phyloP scores from a whole-genome alignment of 495 filamentous ascomycete species.

The Lophiostoma macrostomum region DNA sequence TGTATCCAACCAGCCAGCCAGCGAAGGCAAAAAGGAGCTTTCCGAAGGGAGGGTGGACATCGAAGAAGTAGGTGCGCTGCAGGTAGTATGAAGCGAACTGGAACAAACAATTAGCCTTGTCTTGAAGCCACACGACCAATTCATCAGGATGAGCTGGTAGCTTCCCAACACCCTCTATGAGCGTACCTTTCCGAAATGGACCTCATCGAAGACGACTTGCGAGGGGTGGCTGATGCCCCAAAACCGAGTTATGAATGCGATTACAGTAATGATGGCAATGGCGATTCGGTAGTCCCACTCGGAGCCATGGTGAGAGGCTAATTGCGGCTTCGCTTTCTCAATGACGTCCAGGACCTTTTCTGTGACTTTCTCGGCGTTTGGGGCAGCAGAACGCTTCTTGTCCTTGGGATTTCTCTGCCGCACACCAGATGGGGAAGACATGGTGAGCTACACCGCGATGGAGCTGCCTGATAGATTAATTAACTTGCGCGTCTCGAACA shows the following conservation, averaged over 20 bases:
- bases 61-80: slow-evolving; percentile 98
- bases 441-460: slow-evolving; percentile 24
- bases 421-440: slow-evolving; percentile 37
- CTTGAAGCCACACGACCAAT: not conserved
- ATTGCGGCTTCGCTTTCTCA: slow-evolving; percentile 34
- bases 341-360: slow-evolving; percentile 30
- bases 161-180: not conserved
- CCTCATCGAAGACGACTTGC: slow-evolving; percentile 98
- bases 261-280: slow-evolving; percentile 68
- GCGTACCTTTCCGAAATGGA: slow-evolving; percentile 97
- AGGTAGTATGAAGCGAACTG: slow-evolving; percentile 97
- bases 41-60: slow-evolving; percentile 97
- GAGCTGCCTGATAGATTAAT: slow-evolving; percentile 12
- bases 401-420: slow-evolving; percentile 37
- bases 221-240: slow-evolving; percentile 92
- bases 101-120: not conserved
- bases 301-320: slow-evolving; percentile 38
- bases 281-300: slow-evolving; percentile 87
- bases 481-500: not conserved
- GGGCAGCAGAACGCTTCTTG: slow-evolving; percentile 37
- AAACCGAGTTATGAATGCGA: slow-evolving; percentile 90
- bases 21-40: slow-evolving; percentile 88
- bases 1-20: slow-evolving; percentile 93
- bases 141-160: not conserved
- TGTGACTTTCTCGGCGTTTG: slow-evolving; percentile 24